Evolutionary conservation across 73 alveolate species (phyloP).

Genomic region (Blepharisma japonicum): DNA sequence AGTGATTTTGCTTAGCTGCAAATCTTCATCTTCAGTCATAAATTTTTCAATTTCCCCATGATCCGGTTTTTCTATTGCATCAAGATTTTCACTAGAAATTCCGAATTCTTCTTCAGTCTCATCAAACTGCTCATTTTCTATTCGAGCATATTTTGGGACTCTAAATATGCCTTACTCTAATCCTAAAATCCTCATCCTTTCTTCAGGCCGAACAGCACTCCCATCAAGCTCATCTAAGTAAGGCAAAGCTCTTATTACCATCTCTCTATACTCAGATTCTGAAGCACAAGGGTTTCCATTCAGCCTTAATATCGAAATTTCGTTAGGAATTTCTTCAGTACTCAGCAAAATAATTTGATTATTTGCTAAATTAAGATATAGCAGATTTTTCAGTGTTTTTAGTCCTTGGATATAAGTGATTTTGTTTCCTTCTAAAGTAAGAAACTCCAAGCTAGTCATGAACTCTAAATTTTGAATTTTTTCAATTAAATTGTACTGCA

Average conservation of each 20-base stretch:
- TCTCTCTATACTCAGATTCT: not conserved
- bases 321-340: slow-evolving; percentile 3
- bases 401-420: not conserved
- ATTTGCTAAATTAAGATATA: slow-evolving; percentile 11
- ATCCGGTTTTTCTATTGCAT: not conserved
- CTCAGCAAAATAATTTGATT: not conserved
- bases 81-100: not conserved
- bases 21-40: slow-evolving; percentile 21
- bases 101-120: not conserved
- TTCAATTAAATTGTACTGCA: slow-evolving; percentile 1
- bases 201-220: not conserved
- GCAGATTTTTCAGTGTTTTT: not conserved
- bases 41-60: not conserved
- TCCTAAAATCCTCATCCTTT: not conserved
- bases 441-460: not conserved
- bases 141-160: not conserved
- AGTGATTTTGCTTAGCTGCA: not conserved
- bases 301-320: not conserved
- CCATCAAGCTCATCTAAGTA: slow-evolving; percentile 13
- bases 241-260: not conserved
- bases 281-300: slow-evolving; percentile 17
- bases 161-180: slow-evolving; percentile 16
- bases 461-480: slow-evolving; percentile 9
- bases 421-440: not conserved
- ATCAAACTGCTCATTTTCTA: not conserved